A percentile compares a stretch with the other conserved stretches of the same genome.
These are phyloP conservation scores for Eucalyptus guilfoylei DNA, from an alignment of 345 rosid genomes.

Conservation along the genomic window DNA sequence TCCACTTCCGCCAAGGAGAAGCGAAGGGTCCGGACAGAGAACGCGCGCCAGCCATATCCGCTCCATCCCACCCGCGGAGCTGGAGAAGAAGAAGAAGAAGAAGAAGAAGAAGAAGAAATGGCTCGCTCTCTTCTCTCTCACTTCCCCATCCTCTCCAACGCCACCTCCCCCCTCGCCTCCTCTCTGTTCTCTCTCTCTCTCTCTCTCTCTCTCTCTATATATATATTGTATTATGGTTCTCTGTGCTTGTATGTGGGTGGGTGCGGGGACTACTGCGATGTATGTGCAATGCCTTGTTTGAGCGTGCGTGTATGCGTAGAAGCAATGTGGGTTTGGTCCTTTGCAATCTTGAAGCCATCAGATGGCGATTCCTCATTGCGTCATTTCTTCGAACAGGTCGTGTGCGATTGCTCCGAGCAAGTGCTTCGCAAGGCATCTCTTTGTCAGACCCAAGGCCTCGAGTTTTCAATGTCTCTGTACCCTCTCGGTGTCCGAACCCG, in stretches of 20 bases:
- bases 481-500: slow-evolving; percentile 17
- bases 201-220: neutral
- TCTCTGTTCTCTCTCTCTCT: neutral
- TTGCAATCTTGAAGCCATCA: neutral
- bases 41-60: neutral
- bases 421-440: neutral
- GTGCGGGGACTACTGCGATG: neutral
- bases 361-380: neutral
- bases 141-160: neutral
- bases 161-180: neutral
- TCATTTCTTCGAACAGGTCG: slow-evolving; percentile 7
- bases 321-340: neutral
- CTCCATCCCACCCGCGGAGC: neutral
- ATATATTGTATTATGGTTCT: too few species aligned
- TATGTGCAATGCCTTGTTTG: neutral
- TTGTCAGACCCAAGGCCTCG: neutral
- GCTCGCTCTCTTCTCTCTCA: neutral
- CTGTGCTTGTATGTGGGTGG: neutral
- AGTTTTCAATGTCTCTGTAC: slow-evolving; percentile 32
- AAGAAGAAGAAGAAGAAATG: neutral
- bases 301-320: neutral
- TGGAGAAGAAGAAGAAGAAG: neutral
- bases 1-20: neutral
- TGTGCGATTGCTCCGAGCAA: slow-evolving; percentile 1
- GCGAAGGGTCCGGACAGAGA: neutral